These are phyloP conservation scores for Microbotryomycetes sp. DNA, from an alignment of 1,284 basidiomycete species.

Conservation along the genomic window DNA sequence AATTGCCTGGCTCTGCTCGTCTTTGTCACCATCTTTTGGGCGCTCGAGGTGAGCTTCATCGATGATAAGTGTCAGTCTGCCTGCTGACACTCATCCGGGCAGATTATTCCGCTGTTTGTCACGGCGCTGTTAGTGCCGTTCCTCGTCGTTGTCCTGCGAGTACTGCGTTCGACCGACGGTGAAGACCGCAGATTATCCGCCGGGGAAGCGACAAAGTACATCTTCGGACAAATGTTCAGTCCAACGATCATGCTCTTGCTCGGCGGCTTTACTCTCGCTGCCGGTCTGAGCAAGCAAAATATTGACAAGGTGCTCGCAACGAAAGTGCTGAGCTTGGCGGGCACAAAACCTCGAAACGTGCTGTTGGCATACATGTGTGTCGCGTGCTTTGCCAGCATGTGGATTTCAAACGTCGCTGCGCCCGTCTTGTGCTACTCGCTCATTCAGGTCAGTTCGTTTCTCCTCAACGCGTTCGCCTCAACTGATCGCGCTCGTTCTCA, in stretches of 20 bases:
- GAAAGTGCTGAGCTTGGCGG: constrained; percentile 82
- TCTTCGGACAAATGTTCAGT: constrained; percentile 58
- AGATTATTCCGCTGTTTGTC: constrained; percentile 94
- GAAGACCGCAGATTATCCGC: constrained; percentile 54
- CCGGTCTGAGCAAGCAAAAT: constrained; percentile 92
- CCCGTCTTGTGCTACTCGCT: constrained; percentile 97
- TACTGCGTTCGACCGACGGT: constrained; percentile 62
- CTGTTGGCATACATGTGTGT: constrained; percentile 93
- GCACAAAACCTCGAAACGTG: constrained; percentile 76
- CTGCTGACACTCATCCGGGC: background rate
- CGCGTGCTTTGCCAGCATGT: constrained; percentile 97
- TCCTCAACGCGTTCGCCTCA: constrained; percentile 41
- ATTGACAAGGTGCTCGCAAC: constrained; percentile 93
- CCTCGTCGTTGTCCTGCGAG: constrained; percentile 75
- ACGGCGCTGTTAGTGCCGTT: constrained; percentile 86
- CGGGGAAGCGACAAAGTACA: constrained; percentile 69
- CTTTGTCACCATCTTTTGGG: constrained; percentile 93
- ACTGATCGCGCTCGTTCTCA: constrained; percentile 49
- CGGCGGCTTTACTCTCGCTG: constrained; percentile 97
- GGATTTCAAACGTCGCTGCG: constrained; percentile 97
- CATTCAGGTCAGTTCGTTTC: constrained; percentile 59
- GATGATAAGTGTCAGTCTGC: background rate
- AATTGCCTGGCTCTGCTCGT: constrained; percentile 84
- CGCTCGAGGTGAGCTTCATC: constrained; percentile 64
- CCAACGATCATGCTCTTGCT: constrained; percentile 90